Evolutionary conservation across 441 rosid species (phyloP), one percentile per base, ranked within the genome.

Genomic region (Melastoma candidum): DNA sequence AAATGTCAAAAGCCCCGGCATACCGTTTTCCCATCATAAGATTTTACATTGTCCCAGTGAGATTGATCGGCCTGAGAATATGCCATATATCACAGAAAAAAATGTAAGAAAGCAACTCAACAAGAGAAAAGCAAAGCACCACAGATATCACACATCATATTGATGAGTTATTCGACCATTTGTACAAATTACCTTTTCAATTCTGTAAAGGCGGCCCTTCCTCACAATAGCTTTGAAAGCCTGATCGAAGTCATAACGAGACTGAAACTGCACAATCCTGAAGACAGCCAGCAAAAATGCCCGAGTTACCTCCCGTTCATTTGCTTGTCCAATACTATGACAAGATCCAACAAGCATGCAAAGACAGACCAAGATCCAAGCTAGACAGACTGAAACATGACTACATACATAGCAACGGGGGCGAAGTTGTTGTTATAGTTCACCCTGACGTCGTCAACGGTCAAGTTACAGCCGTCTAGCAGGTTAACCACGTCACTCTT

Each of bases 21-120:
- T 70, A 92, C 97, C 61, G 82, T 71, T 82, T 71, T 87, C 44
- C 90, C 95, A 57, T 79, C 66, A 65, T 80, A 81, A 39, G 80
- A 74, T 63, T 25, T 48, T 46, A 72, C 26, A 50, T 47, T 52
- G 58, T 83, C 92, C 95, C 94, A 85, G 13, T 68, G 74, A 12
- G 71, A 48, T 46, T 61, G 79, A 24, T 76, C 63, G 53, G 70
- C 78, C 96, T 92, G 22, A 17, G 22, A 17, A 17, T 17, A 17
- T 17, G 85, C 54, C 12, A 63, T 65, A 36, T 29, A 26, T 26
- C 11, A 24, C 43, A 32, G 7, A 8, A 32, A 44, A 29, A n/a
- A 12, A 46, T 17, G n/a, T 53, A 45, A 2, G 51, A 64, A 29
- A 22, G 24, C 7, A 51, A 48, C 57, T 61, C 9, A 41, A 50